Evolutionary conservation across 176 grass and related monocot genomes (phyloP).

Genomic region (Avena eriantha): DNA sequence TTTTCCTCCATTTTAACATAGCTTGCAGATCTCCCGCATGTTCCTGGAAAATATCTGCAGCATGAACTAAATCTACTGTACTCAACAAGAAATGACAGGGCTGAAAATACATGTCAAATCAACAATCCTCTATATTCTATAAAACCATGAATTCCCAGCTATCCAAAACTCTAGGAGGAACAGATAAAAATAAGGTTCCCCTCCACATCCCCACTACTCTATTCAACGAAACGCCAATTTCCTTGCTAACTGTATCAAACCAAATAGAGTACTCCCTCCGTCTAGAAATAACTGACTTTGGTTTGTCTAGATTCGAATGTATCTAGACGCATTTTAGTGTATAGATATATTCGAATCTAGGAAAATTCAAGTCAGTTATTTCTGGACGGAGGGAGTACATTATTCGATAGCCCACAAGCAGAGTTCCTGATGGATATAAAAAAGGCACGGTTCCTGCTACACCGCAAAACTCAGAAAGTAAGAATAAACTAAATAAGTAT

Average conservation of each 20-base stretch:
- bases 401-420: background rate
- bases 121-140: background rate
- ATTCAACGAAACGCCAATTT: background rate
- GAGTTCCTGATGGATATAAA: background rate
- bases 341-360: no score
- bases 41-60: background rate
- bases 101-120: conserved; percentile 6
- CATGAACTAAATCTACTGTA: background rate
- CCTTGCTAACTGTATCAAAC: background rate
- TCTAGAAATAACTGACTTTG: no score
- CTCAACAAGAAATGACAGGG: background rate
- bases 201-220: background rate
- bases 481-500: background rate
- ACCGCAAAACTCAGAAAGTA: background rate
- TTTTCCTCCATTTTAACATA: background rate
- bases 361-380: no score
- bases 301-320: no score
- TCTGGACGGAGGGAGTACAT: no score
- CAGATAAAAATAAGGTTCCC: background rate
- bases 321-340: no score
- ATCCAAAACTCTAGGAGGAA: conserved; percentile 27
- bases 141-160: background rate
- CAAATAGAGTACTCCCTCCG: background rate
- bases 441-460: background rate
- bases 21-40: background rate